Evolutionary conservation across 176 grass and related monocot species (phyloP).

Genomic region (Lolium rigidum): DNA sequence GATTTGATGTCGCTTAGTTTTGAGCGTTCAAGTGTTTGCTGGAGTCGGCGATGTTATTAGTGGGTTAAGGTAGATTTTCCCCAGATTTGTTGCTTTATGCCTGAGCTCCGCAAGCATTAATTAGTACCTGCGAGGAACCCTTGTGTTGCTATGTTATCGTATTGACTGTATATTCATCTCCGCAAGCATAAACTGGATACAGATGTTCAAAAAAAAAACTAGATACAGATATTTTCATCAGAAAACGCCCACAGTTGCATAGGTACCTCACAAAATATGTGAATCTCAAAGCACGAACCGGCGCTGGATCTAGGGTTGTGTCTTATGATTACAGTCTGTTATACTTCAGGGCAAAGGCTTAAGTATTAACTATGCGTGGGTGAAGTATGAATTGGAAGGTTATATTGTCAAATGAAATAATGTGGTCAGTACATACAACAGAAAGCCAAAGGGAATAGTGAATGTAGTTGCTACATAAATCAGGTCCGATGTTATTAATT

Average conservation of each 20-base stretch:
- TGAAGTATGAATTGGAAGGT: slow-evolving; percentile 11
- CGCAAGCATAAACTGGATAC: not conserved
- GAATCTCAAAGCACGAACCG: not conserved
- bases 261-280: not conserved
- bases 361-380: not conserved
- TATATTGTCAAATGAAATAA: slow-evolving; percentile 14
- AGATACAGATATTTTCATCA: not conserved
- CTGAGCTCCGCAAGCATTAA: not conserved
- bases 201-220: not conserved
- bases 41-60: not conserved
- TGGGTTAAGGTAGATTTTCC: not conserved
- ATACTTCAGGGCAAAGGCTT: not conserved
- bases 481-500: not conserved
- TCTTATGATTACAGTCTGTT: not conserved
- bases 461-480: not conserved
- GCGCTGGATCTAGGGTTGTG: not conserved
- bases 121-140: too few species aligned
- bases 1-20: not conserved
- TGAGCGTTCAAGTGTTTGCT: not conserved
- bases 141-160: too few species aligned
- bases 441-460: slow-evolving; percentile 8
- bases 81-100: not conserved
- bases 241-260: not conserved
- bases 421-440: not conserved
- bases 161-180: too few species aligned